Evolutionary conservation across 768 basidiomycete species (phyloP), one percentile per base, ranked within the genome.

Genomic region (Leccinum pellstonianum): DNA sequence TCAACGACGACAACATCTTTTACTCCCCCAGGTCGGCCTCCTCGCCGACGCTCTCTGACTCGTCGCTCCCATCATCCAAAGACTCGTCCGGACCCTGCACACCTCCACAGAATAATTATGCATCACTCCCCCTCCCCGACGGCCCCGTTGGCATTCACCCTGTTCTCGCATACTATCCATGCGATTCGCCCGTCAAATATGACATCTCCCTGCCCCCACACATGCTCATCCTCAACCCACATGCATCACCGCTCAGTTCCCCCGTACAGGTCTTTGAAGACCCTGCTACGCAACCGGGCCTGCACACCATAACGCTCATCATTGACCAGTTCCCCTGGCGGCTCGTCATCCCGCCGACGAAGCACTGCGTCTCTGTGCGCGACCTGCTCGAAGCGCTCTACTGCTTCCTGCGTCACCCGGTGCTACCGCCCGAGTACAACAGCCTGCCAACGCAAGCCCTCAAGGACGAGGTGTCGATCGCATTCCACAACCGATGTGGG

Each of bases 351-450:
- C 57, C 66, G 7, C 68, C 68, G 0, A 46, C 66, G 4, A 68
- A 63, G 9, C 65, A 62, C 14, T 72, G 54, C 58, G 68, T 79
- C 29, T 75, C 77, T 11, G 77, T 85, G 60, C 71, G 70, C 14
- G 85, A 86, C 67, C 79, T 86, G n/a, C 70, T 86, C 33, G 64
- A 75, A 23, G 73, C 75, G 0, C 61, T 86, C 17, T 81, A 82
- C 68, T 65, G 68, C 58, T 68, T 71, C 54, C 75, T 86, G 27
- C 80, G 81, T 23, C 66, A 69, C 10, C 67, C 72, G 0, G 79
- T 80, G 1, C 76, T 76, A 14, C 55, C 64, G 1, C 59, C 57
- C 19, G 84, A 86, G 70, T 83, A 77, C 69, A 58, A 67, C 38
- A 56, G 65, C 7, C 66, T 77, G 17, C 76, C 75, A 4, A 69